phyloP scores from a whole-genome alignment of 495 filamentous ascomycete genomes.

The Neurospora sp. region DNA sequence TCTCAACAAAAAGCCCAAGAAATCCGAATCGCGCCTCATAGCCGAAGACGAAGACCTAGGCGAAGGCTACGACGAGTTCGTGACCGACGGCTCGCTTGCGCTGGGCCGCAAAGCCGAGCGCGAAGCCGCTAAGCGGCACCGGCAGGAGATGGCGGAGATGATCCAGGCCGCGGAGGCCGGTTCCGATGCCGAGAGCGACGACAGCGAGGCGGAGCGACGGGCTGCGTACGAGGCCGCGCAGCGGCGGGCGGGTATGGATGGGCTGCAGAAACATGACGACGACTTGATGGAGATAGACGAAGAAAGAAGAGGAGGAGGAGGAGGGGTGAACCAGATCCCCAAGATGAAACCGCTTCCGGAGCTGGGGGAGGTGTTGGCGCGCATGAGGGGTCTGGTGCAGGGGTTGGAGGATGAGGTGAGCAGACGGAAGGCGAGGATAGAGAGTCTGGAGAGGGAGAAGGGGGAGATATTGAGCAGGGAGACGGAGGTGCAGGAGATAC shows the following conservation, averaged over 20 bases:
- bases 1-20: slow-evolving; percentile 41
- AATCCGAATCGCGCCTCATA: slow-evolving; percentile 59
- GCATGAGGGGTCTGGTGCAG: slow-evolving; percentile 31
- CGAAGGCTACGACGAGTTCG: slow-evolving; percentile 89
- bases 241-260: slow-evolving; percentile 69
- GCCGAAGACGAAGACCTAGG: slow-evolving; percentile 88
- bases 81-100: slow-evolving; percentile 71
- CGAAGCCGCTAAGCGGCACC: slow-evolving; percentile 55
- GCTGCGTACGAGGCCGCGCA: slow-evolving; percentile 87
- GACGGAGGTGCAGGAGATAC: slow-evolving; percentile 67
- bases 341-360: slow-evolving; percentile 47
- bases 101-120: slow-evolving; percentile 72
- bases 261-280: slow-evolving; percentile 37
- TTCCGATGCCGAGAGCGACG: slow-evolving; percentile 50
- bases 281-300: slow-evolving; percentile 13
- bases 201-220: slow-evolving; percentile 68
- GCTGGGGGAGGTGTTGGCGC: slow-evolving; percentile 37
- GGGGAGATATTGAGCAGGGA: slow-evolving; percentile 61
- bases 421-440: slow-evolving; percentile 20
- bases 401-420: slow-evolving; percentile 25
- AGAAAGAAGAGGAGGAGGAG: slow-evolving; percentile 3
- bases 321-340: slow-evolving; percentile 27
- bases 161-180: slow-evolving; percentile 69
- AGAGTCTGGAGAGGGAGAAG: slow-evolving; percentile 26
- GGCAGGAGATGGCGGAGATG: slow-evolving; percentile 70